Conservation (phyloP, 495 filamentous ascomycete genomes). For the Darksidea phi region DNA sequence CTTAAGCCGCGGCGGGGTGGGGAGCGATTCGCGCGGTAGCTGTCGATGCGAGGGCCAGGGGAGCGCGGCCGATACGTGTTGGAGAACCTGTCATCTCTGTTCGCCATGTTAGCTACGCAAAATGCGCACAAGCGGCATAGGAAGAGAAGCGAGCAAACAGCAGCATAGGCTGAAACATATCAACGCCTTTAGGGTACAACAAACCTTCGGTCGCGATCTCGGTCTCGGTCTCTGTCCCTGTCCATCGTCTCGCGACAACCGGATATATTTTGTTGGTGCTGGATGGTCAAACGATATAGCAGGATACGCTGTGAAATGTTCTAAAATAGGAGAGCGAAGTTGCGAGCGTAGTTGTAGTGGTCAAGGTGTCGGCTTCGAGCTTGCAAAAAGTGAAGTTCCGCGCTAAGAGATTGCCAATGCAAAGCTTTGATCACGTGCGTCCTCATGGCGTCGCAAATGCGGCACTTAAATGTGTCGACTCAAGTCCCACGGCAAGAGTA, state of each 20-base stretch:
- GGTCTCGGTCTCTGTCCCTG: conserved; percentile 35
- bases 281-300: not conserved
- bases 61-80: conserved; percentile 36
- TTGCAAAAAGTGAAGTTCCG: conserved; percentile 6
- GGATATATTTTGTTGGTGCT: not conserved
- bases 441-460: too few species aligned
- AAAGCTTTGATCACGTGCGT: not conserved
- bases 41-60: conserved; percentile 36
- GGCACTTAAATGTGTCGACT: too few species aligned
- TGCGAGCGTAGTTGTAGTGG: conserved; percentile 2
- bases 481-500: too few species aligned
- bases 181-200: conserved; percentile 12
- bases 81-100: conserved; percentile 34
- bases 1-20: conserved; percentile 30
- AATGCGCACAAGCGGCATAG: not conserved
- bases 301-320: not conserved
- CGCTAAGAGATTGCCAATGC: not conserved
- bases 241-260: conserved; percentile 27
- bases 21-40: conserved; percentile 43
- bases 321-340: not conserved
- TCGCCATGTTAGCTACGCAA: not conserved
- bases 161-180: not conserved
- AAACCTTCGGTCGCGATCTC: conserved; percentile 36
- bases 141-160: not conserved
- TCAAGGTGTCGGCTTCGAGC: conserved; percentile 1